phyloP scores from a whole-genome alignment of 2,329 filamentous ascomycete species.

The Neofusicoccum laricinum region DNA sequence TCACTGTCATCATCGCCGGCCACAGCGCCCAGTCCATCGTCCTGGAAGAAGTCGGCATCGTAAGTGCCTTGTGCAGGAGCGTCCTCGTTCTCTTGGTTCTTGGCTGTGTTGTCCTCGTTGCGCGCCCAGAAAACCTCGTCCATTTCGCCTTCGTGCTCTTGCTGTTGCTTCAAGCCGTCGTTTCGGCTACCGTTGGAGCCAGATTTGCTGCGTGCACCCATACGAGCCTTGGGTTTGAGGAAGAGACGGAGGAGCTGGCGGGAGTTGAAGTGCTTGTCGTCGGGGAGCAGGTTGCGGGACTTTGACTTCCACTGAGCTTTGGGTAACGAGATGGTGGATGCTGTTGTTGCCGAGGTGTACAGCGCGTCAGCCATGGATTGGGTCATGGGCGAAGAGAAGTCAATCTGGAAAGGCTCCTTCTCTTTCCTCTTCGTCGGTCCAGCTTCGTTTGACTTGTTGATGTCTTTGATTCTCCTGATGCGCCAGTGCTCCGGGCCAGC shows the following conservation, averaged over 20 bases:
- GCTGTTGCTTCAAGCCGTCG: slow-evolving; percentile 28
- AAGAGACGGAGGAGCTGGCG: slow-evolving; percentile 85
- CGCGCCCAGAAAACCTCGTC: slow-evolving; percentile 93
- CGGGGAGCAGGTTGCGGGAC: slow-evolving; percentile 85
- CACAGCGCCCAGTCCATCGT: slow-evolving; percentile 70
- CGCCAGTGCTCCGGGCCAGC: slow-evolving; percentile 98
- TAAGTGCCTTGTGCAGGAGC: slow-evolving; percentile 19
- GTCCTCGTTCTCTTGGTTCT: slow-evolving; percentile 44
- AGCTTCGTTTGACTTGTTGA: slow-evolving; percentile 58
- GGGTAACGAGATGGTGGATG: slow-evolving; percentile 76
- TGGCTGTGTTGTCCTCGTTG: slow-evolving; percentile 11
- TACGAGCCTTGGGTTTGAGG: slow-evolving; percentile 86
- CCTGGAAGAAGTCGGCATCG: slow-evolving; percentile 96
- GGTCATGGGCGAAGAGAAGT: slow-evolving; percentile 77
- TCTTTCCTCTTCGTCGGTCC: slow-evolving; percentile 73
- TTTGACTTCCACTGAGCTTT: slow-evolving; percentile 97
- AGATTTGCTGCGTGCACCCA: slow-evolving; percentile 60
- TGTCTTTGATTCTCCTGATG: slow-evolving; percentile 84
- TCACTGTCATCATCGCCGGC: slow-evolving; percentile 65
- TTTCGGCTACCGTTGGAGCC: slow-evolving; percentile 21
- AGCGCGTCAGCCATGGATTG: slow-evolving; percentile 69
- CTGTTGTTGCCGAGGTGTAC: slow-evolving; percentile 77
- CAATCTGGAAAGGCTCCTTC: slow-evolving; percentile 93
- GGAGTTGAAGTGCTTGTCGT: slow-evolving; percentile 98
- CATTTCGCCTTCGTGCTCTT: slow-evolving; percentile 70